A percentile compares a stretch with the other conserved stretches of the same genome.
These are phyloP conservation scores for Meripilus lineatus DNA, from an alignment of 1,284 basidiomycete genomes.

Conservation along the genomic window DNA sequence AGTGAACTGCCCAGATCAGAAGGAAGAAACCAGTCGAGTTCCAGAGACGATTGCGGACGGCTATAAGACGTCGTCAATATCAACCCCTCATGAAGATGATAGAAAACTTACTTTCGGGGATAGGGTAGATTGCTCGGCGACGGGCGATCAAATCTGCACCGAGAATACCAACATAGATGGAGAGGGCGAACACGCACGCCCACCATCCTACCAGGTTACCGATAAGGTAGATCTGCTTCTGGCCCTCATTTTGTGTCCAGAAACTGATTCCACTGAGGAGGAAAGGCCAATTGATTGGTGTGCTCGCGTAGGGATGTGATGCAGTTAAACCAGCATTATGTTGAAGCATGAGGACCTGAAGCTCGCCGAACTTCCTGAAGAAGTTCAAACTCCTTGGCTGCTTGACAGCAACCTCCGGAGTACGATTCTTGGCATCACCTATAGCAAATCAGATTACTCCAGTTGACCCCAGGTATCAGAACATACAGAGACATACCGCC, in stretches of 20 bases:
- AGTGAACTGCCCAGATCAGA: conserved; percentile 93
- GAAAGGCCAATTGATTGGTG: conserved; percentile 98
- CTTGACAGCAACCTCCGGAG: conserved; percentile 48
- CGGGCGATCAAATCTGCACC: conserved; percentile 87
- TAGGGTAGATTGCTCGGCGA: conserved; percentile 79
- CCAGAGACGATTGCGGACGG: conserved; percentile 88
- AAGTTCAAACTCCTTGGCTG: conserved; percentile 83
- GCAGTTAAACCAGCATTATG: conserved; percentile 96
- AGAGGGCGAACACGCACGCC: conserved; percentile 81
- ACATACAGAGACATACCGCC: conserved; percentile 49
- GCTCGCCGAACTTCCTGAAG: conserved; percentile 91
- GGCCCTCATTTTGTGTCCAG: conserved; percentile 86
- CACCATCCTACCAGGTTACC: conserved; percentile 97
- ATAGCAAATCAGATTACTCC: conserved; percentile 36
- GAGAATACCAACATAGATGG: conserved; percentile 86
- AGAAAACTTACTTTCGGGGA: conserved; percentile 71
- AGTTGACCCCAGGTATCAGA: conserved; percentile 1
- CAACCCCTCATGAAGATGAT: conserved; percentile 3
- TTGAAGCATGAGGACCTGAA: conserved; percentile 94
- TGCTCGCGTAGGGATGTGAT: conserved; percentile 92
- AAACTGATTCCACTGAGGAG: conserved; percentile 93
- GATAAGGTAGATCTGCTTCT: conserved; percentile 94
- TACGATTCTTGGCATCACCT: conserved; percentile 52
- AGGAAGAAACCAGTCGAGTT: conserved; percentile 96
- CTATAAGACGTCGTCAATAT: conserved; percentile 34